phyloP scores from a whole-genome alignment of 768 basidiomycete species.

The Mycena galopus region DNA sequence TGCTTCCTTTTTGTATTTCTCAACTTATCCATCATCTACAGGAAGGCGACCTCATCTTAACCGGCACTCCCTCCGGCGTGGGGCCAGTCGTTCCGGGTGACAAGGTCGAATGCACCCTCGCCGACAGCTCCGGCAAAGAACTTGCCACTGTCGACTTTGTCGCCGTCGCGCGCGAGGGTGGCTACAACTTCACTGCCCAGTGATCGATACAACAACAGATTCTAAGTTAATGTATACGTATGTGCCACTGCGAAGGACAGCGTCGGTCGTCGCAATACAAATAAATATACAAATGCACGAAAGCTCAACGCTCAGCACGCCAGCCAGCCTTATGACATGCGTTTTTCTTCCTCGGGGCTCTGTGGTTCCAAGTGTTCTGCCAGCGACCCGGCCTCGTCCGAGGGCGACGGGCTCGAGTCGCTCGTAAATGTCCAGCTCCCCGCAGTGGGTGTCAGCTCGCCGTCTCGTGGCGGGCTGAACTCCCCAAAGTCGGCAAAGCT shows the following conservation, averaged over 20 bases:
- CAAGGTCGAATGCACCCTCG: constrained; percentile 78
- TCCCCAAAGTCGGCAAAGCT: constrained; percentile 79
- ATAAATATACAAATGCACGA: constrained; percentile 16
- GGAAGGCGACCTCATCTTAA: constrained; percentile 94
- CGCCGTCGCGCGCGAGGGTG: constrained; percentile 75
- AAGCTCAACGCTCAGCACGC: neutral
- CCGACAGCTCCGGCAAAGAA: constrained; percentile 65
- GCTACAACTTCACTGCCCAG: constrained; percentile 57
- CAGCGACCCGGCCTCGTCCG: constrained; percentile 43
- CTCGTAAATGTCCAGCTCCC: constrained; percentile 81
- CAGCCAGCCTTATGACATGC: constrained; percentile 24
- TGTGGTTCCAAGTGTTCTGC: constrained; percentile 32
- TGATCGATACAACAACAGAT: constrained; percentile 9
- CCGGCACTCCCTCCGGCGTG: constrained; percentile 93
- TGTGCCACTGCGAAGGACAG: constrained; percentile 5
- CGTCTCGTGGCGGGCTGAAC: constrained; percentile 57
- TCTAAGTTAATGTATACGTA: constrained; percentile 20
- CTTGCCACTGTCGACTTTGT: constrained; percentile 76
- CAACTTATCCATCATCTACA: constrained; percentile 45
- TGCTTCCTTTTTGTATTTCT: neutral
- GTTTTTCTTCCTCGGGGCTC: constrained; percentile 33
- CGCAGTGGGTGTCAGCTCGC: constrained; percentile 71
- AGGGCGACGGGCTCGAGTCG: constrained; percentile 43
- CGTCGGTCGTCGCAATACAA: neutral
- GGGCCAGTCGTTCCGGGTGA: constrained; percentile 85